Percentiles rank a stretch among this genome's conserved stretches.
Conservation (phyloP, 345 rosid species). For the Excoecaria agallocha region DNA sequence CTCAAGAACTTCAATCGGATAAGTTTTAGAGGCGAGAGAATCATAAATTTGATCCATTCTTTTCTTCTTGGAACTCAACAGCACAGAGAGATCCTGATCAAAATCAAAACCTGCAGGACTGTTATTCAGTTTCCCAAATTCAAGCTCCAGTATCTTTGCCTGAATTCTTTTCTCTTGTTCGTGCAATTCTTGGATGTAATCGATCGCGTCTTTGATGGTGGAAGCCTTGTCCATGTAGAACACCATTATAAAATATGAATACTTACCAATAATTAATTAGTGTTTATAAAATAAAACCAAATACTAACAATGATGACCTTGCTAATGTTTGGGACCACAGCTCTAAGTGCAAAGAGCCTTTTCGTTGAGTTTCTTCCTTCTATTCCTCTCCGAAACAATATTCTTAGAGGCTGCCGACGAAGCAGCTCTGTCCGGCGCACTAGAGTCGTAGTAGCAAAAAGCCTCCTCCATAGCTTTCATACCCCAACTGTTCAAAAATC, state of each 20-base stretch:
- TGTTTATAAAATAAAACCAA: too few species aligned
- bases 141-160: constrained; percentile 75
- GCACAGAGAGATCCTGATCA: too few species aligned
- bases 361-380: constrained; percentile 89
- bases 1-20: too few species aligned
- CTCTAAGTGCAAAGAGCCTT: constrained; percentile 80
- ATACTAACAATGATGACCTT: constrained; percentile 42
- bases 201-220: constrained; percentile 91
- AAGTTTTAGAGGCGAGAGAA: too few species aligned
- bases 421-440: constrained; percentile 88
- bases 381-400: constrained; percentile 81
- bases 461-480: constrained; percentile 26
- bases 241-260: too few species aligned
- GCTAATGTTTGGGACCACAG: constrained; percentile 93
- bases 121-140: constrained; percentile 52
- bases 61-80: too few species aligned
- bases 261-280: too few species aligned
- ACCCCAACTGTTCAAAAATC: constrained; percentile 21
- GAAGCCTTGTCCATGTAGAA: constrained; percentile 96
- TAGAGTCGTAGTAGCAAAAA: constrained; percentile 65
- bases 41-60: too few species aligned
- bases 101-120: too few species aligned
- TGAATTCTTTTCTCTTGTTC: constrained; percentile 68
- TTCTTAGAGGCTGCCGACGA: constrained; percentile 80
- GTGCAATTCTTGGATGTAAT: constrained; percentile 79